Evolutionary conservation across 1,284 basidiomycete species (phyloP), one percentile per base, ranked within the genome.

Genomic region (Ustilago xerochloae): DNA sequence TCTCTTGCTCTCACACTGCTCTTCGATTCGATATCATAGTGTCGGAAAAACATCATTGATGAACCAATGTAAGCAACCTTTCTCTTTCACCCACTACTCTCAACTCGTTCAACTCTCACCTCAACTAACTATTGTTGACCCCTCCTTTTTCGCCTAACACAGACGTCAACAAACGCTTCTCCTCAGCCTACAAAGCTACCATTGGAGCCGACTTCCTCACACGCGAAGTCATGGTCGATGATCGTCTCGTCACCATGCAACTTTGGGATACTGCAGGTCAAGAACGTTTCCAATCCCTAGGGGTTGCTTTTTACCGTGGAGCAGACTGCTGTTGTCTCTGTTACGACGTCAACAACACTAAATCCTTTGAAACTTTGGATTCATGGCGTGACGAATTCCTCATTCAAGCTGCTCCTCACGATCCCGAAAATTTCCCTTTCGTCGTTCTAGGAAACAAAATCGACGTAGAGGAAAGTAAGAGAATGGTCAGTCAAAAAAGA

Each of bases 21-120:
- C n/a, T n/a, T n/a, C n/a, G 35, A 36, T n/a, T 36, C 35, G 13
- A 7, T 4, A 16, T 49, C 6, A 20, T 32, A 49, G 96, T 68
- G 97, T 99, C 85, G 97, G 96, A 55, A 99, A 99, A 91, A 99
- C 96, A 50, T 99, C 96, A 41, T 90, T 99, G 81, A 99, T 99
- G 97, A 99, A 98, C 88, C 97, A 99, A 88, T 99, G 79, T 83
- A 60, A 63, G 81, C 71, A 24, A 6, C 32, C 3, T 26, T 13
- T 6, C 36, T 20, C 13, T 29, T 3, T 22, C 29, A 43, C n/a
- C n/a, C n/a, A n/a, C n/a, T n/a, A n/a, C n/a, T n/a, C n/a, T n/a
- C n/a, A n/a, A n/a, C n/a, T n/a, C n/a, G n/a, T n/a, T n/a, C n/a
- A n/a, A n/a, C n/a, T n/a, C n/a, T n/a, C n/a, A 20, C 9, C 18